A percentile compares a stretch with the other conserved stretches of the same genome.
Conservation (phyloP, 179 eudicot genomes). For the Corrigiola litoralis region DNA sequence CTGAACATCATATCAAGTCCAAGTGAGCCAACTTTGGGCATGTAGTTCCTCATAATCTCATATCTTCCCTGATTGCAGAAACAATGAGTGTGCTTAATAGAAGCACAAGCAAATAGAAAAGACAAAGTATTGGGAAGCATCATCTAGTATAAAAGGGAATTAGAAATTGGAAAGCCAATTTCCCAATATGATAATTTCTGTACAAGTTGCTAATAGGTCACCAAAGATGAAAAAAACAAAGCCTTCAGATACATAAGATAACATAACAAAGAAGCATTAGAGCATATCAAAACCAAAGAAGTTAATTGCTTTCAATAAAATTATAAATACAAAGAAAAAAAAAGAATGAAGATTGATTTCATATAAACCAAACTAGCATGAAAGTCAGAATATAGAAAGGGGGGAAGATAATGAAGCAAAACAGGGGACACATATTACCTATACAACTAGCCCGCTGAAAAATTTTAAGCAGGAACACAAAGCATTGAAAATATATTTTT, state of each 20-base stretch:
- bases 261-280: neutral
- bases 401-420: too few relatives aligned
- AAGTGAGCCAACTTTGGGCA: conserved; percentile 97
- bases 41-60: conserved; percentile 89
- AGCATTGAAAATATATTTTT: neutral
- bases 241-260: neutral
- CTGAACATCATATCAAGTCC: conserved; percentile 99
- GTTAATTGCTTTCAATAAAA: neutral
- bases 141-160: neutral
- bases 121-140: neutral
- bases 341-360: neutral
- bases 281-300: neutral
- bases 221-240: neutral
- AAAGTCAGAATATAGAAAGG: too few relatives aligned
- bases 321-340: neutral
- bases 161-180: neutral
- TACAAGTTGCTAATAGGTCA: neutral
- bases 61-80: conserved; percentile 77
- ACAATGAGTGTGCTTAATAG: conserved; percentile 5
- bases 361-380: neutral
- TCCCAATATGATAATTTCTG: neutral
- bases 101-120: neutral
- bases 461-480: neutral
- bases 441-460: too few relatives aligned
- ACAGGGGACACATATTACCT: too few relatives aligned